These are phyloP conservation scores for Capronia epimyces DNA, from an alignment of 2,329 filamentous ascomycete genomes.

Conservation along the genomic window DNA sequence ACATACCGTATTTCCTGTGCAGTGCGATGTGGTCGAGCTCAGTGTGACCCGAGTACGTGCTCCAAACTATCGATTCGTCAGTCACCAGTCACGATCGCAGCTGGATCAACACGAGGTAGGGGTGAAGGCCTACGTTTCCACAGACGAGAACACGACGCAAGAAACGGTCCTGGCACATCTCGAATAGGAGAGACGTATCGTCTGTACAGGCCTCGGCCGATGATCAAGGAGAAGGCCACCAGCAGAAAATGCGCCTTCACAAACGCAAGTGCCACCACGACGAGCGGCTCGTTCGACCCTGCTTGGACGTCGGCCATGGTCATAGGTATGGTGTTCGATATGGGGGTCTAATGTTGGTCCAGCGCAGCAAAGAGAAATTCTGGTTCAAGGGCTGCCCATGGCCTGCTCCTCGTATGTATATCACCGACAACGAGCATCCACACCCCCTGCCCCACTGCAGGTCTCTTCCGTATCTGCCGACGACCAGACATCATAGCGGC, in stretches of 20 bases:
- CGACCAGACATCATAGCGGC: too few relatives aligned
- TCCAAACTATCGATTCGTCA: constrained; percentile 29
- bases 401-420: too few relatives aligned
- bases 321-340: constrained; percentile 1
- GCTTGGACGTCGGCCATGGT: background rate
- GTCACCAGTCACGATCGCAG: background rate
- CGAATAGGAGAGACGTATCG: constrained; percentile 46
- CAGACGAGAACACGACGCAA: constrained; percentile 38
- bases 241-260: constrained; percentile 20
- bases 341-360: too few relatives aligned
- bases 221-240: constrained; percentile 7
- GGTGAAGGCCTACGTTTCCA: constrained; percentile 31
- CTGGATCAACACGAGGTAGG: background rate
- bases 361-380: too few relatives aligned
- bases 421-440: too few relatives aligned
- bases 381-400: too few relatives aligned
- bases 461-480: too few relatives aligned
- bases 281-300: constrained; percentile 7
- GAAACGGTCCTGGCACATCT: constrained; percentile 40
- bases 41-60: constrained; percentile 37
- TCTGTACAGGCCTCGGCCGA: constrained; percentile 19
- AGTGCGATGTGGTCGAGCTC: constrained; percentile 36
- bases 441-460: too few relatives aligned
- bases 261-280: constrained; percentile 12
- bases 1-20: constrained; percentile 35